Conservation (phyloP, 768 basidiomycete species). For the Calocera viscosa region DNA sequence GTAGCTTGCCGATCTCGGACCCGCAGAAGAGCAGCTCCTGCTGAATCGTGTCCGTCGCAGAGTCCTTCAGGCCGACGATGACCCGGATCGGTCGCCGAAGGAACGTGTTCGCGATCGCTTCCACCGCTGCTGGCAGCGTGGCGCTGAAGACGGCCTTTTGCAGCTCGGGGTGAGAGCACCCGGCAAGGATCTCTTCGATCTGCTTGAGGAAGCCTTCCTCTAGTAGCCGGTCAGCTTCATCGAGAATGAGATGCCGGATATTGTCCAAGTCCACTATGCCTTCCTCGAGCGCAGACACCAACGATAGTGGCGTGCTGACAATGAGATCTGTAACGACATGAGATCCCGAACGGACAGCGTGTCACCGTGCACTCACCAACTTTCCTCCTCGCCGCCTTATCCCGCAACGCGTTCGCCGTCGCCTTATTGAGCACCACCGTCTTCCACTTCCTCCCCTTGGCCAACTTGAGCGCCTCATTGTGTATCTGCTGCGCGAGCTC, state of each 20-base stretch:
- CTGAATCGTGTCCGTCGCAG: conserved; percentile 77
- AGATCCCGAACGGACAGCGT: neutral
- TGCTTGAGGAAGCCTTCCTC: conserved; percentile 81
- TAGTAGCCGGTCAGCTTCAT: conserved; percentile 85
- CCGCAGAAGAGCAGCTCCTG: conserved; percentile 87
- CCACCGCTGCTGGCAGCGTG: conserved; percentile 77
- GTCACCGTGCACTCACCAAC: conserved; percentile 40
- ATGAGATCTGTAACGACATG: conserved; percentile 52
- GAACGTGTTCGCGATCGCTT: conserved; percentile 77
- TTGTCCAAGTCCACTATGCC: conserved; percentile 55
- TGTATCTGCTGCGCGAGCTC: conserved; percentile 94
- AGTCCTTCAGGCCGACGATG: conserved; percentile 95
- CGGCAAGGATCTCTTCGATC: conserved; percentile 71
- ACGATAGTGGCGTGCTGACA: conserved; percentile 80
- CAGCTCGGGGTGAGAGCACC: conserved; percentile 53
- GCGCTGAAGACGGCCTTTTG: conserved; percentile 92
- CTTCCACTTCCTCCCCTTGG: conserved; percentile 71
- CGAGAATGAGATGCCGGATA: conserved; percentile 73
- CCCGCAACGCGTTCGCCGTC: conserved; percentile 67
- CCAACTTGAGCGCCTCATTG: conserved; percentile 76
- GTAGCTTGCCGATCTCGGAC: conserved; percentile 87
- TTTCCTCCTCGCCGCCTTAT: conserved; percentile 60
- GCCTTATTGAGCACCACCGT: conserved; percentile 78
- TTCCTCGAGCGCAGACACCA: conserved; percentile 67
- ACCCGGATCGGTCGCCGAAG: conserved; percentile 77